A percentile compares a stretch with the other conserved stretches of the same genome.
Conservation (phyloP, 2,329 filamentous ascomycete genomes). For the Penicillium italicum region DNA sequence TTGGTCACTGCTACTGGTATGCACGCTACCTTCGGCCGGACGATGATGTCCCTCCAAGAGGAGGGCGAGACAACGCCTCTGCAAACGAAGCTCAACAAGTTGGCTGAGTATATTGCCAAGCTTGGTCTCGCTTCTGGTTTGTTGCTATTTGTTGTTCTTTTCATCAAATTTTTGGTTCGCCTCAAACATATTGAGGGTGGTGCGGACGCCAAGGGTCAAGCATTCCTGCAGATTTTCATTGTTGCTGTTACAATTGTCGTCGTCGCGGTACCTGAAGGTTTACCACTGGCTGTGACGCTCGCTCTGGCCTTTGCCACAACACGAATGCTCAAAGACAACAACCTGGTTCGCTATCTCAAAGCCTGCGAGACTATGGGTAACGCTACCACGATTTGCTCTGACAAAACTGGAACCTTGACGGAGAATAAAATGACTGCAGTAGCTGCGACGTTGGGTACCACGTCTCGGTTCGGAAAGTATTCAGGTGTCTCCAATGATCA, state of each 20-base stretch:
- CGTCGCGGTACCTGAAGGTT: conserved; percentile 58
- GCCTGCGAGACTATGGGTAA: conserved; percentile 64
- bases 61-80: conserved; percentile 74
- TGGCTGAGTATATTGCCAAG: conserved; percentile 78
- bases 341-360: conserved; percentile 57
- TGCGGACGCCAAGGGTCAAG: conserved; percentile 52
- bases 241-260: conserved; percentile 58
- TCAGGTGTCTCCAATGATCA: conserved; percentile 30
- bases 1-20: conserved; percentile 71
- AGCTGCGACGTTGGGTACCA: conserved; percentile 52
- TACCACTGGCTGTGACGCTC: conserved; percentile 59
- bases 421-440: conserved; percentile 63
- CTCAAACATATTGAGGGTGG: conserved; percentile 50
- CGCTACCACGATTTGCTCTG: conserved; percentile 61
- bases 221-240: conserved; percentile 58
- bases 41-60: conserved; percentile 72
- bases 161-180: conserved; percentile 70
- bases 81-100: conserved; percentile 70
- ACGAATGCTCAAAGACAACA: conserved; percentile 61
- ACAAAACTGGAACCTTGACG: conserved; percentile 64
- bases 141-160: conserved; percentile 71
- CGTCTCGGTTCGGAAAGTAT: conserved; percentile 44
- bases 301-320: conserved; percentile 62
- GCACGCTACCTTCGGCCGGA: conserved; percentile 72
- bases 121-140: conserved; percentile 68